Base-by-base conservation (phyloP, 148 eudicot genomes). In the Chenopodium quinoa region DNA sequence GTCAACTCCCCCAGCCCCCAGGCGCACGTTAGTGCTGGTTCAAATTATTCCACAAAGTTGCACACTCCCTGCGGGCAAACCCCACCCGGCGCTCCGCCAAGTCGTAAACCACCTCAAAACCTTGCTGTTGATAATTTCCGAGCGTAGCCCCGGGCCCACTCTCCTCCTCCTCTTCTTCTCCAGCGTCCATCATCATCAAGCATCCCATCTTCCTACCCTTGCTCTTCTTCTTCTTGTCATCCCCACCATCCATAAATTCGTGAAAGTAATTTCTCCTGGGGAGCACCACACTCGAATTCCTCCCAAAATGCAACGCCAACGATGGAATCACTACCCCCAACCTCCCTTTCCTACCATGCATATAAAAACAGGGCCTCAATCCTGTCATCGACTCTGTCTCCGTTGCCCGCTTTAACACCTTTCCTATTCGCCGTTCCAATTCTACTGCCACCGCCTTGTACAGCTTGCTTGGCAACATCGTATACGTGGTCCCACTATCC, bases 91-190 rank as follows among this genome's bases (percentile, higher is more conserved):
- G 76, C 54, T 83, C 83, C 77, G 89, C 90, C 92, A 95, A 92
- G 66, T 95, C 99, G 80, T 95, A 95, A 69, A 91, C 93, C 86
- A 95, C 99, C 81, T 95, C 97, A 73, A 95, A 93, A 47, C 99
- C 99, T 70, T 95, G 97, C 34, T 95, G 99, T 78, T 93, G 97
- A 69, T 95, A 95, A 34, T 95, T 95, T 77, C 99, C 99, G 12
- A 95, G 78, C 20, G 94, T 89, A 54, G 92, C 91, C 66, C 85
- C 95, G 12, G 99, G 95, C 87, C 98, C 98, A 81, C 90, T 78
- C 48, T 89, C 97, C 22, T 64, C 80, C 8, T 84, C 93, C 78
- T 91, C 93, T 4, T 40, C 44, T 6, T 91, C 93, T 5, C 97
- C 99, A 37, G 90, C 95, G 92, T 92, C 80, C 97, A 95, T 90